phyloP scores from a whole-genome alignment of 108 stramenopile genomes.

The Seminavis robusta region DNA sequence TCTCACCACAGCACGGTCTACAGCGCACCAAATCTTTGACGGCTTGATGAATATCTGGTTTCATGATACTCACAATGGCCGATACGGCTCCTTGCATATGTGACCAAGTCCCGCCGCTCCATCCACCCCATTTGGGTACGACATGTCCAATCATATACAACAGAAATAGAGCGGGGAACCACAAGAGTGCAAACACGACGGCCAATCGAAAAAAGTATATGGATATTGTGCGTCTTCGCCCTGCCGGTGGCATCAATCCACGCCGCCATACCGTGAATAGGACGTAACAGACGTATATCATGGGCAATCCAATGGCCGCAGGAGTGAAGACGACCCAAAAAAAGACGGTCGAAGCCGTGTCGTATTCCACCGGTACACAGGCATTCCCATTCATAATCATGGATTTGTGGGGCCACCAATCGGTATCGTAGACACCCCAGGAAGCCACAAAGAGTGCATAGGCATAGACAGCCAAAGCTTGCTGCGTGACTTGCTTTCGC shows the following conservation, averaged over 20 bases:
- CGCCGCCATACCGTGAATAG: background rate
- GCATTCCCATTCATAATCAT: background rate
- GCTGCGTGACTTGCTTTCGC: background rate
- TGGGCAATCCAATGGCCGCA: background rate
- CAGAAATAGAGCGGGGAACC: conserved; percentile 4
- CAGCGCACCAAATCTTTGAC: too few species aligned
- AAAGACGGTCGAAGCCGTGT: conserved; percentile 3
- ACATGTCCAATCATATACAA: background rate
- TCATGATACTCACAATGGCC: conserved; percentile 7
- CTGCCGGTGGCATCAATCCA: conserved; percentile 7
- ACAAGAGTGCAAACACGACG: conserved; percentile 11
- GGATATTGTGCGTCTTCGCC: conserved; percentile 1
- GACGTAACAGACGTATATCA: conserved; percentile 1
- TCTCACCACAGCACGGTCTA: too few species aligned
- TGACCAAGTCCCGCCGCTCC: background rate
- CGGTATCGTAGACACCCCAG: background rate
- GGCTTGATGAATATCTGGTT: conserved; percentile 5
- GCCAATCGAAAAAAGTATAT: conserved; percentile 10
- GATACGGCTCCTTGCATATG: conserved; percentile 12
- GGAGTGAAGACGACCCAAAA: conserved; percentile 18
- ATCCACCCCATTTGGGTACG: conserved; percentile 2
- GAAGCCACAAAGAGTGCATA: background rate
- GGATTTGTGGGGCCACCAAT: conserved; percentile 1
- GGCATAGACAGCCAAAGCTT: background rate
- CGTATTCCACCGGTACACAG: conserved; percentile 12